A percentile compares a stretch with the other conserved stretches of the same genome.
phyloP scores from a whole-genome alignment of 164 flowering plant genomes.

The Vitis labrusca region DNA sequence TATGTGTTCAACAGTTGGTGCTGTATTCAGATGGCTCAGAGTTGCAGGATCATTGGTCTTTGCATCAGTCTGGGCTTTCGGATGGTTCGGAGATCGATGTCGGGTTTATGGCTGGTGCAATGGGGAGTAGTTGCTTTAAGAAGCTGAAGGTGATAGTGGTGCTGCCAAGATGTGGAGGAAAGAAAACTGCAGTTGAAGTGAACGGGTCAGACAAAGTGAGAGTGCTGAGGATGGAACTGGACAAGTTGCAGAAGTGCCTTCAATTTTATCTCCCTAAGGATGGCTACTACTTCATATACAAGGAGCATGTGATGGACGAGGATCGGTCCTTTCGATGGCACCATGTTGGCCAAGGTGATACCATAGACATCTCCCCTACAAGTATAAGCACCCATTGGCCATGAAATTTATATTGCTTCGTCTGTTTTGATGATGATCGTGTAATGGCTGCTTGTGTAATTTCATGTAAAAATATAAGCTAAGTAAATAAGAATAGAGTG shows the following conservation, averaged over 20 bases:
- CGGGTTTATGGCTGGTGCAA: too few relatives aligned
- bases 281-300: slow-evolving; percentile 71
- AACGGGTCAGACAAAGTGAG: slow-evolving; percentile 56
- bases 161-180: slow-evolving; percentile 41
- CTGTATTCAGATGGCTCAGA: slow-evolving; percentile 35
- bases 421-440: too few relatives aligned
- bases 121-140: slow-evolving; percentile 13
- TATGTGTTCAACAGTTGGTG: slow-evolving; percentile 21
- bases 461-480: too few relatives aligned
- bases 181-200: slow-evolving; percentile 64
- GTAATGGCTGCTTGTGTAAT: too few relatives aligned
- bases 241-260: slow-evolving; percentile 36
- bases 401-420: too few relatives aligned
- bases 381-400: too few relatives aligned
- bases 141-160: slow-evolving; percentile 52
- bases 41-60: slow-evolving; percentile 33
- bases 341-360: slow-evolving; percentile 60
- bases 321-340: slow-evolving; percentile 73
- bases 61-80: slow-evolving; percentile 33
- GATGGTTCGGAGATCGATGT: slow-evolving; percentile 49
- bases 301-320: slow-evolving; percentile 85
- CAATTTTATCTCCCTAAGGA: slow-evolving; percentile 58
- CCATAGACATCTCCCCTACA: slow-evolving; percentile 56
- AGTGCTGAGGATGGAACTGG: slow-evolving; percentile 59
- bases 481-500: too few relatives aligned